phyloP scores from a whole-genome alignment of 345 rosid species.

The Gossypium rotundifolium region DNA sequence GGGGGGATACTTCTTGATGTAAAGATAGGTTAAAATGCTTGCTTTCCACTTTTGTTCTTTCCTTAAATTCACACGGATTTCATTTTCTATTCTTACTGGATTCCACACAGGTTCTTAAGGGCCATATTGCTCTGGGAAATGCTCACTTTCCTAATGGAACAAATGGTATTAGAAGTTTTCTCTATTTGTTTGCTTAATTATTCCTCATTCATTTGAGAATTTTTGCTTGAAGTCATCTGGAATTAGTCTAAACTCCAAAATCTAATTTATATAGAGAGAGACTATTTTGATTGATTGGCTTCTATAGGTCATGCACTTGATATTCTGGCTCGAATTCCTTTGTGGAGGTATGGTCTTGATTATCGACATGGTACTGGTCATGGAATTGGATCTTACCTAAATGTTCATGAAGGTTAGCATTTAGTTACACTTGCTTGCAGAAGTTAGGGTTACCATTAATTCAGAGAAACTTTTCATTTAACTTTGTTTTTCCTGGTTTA shows the following conservation, averaged over 20 bases:
- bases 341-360: conserved; percentile 93
- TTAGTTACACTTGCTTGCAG: conserved; percentile 7
- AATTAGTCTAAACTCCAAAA: background rate
- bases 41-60: background rate
- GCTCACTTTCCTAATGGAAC: conserved; percentile 91
- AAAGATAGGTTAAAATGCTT: background rate
- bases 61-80: background rate
- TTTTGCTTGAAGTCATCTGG: background rate
- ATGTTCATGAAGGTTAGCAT: conserved; percentile 86
- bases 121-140: conserved; percentile 84
- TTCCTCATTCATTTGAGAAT: conserved; percentile 6
- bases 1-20: background rate
- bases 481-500: conserved; percentile 4
- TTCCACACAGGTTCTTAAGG: conserved; percentile 69
- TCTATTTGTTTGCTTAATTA: background rate
- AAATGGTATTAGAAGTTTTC: conserved; percentile 42
- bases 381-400: conserved; percentile 93
- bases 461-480: background rate
- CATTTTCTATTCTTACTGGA: background rate
- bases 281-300: background rate
- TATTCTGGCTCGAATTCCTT: conserved; percentile 83
- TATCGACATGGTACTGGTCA: conserved; percentile 99
- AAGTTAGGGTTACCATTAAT: conserved; percentile 3
- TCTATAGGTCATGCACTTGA: conserved; percentile 75
- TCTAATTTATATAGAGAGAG: background rate